Evolutionary conservation across 164 flowering plant genomes (phyloP).

Genomic region (Kingdonia uniflora): DNA sequence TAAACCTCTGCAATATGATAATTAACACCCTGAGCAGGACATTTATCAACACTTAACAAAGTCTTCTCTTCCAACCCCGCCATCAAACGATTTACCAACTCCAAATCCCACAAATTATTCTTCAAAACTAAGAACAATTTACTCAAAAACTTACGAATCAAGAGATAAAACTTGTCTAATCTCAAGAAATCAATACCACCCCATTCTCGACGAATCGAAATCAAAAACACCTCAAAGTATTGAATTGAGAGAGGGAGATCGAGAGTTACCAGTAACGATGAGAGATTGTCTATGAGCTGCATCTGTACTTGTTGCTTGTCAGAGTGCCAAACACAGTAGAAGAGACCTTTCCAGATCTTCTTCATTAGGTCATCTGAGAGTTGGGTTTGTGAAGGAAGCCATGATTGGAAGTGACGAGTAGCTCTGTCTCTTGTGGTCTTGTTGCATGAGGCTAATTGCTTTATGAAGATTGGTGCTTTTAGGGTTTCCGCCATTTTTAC

Average conservation of each 20-base stretch:
- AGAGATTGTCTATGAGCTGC: conserved; percentile 46
- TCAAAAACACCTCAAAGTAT: conserved; percentile 50
- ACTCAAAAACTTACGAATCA: conserved; percentile 52
- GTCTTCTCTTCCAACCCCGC: conserved; percentile 34
- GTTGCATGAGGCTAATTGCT: conserved; percentile 73
- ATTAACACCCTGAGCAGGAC: conserved; percentile 58
- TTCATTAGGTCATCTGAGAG: conserved; percentile 52
- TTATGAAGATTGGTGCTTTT: no score
- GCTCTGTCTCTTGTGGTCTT: conserved; percentile 40
- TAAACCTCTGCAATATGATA: conserved; percentile 64
- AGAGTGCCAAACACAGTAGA: conserved; percentile 53
- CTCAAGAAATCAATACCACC: conserved; percentile 66
- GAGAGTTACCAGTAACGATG: conserved; percentile 20
- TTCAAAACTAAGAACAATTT: conserved; percentile 33
- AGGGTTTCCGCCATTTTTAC: no score
- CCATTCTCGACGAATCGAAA: conserved; percentile 92
- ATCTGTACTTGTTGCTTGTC: conserved; percentile 33
- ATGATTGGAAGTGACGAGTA: conserved; percentile 29
- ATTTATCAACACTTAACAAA: conserved; percentile 36
- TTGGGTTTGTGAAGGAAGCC: conserved; percentile 45
- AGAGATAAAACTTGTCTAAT: conserved; percentile 78
- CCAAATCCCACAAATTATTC: conserved; percentile 50
- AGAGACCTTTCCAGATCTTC: conserved; percentile 87
- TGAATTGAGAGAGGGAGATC: no score
- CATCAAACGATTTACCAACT: conserved; percentile 21